Base-by-base conservation (phyloP, 805 yeast genomes). In the Candida morakotiae region DNA sequence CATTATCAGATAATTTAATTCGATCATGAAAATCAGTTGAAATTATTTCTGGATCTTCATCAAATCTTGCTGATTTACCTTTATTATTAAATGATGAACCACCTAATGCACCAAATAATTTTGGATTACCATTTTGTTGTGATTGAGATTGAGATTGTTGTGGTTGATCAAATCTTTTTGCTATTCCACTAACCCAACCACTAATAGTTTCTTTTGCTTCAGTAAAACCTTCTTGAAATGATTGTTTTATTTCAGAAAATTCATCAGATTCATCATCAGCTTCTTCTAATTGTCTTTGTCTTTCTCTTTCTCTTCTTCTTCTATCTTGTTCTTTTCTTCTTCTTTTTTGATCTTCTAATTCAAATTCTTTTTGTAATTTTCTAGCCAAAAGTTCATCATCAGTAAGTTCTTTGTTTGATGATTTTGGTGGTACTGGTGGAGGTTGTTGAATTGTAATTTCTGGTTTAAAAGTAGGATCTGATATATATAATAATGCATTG, bases 301-400 rank as follows among this genome's bases (percentile, higher is more conserved):
- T 34, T 19, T 35, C 43, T 8, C 46, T 38, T 28, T 34, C 20
- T 32, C 31, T 36, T 39, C 41, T 39, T 34, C 42, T 46, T 20
- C 38, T 51, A 15, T 45, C 45, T 15, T 22, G 22, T 14, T 37
- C 27, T 28, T 57, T 51, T 19, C 49, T 40, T 47, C 67, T 53
- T 44, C 68, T 56, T 39, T 58, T 51, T 28, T 61, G 54, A 42
- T 64, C 72, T 40, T 67, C 72, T 34, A 49, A 40, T 46, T 67
- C 73, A 43, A 71, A 83, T 50, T 83, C 77, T 49, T 78, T 75
- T 42, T 91, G 95, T 52, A 91, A 68, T 50, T 74, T 70, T 44
- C 93, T 77, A 1, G 98, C 98, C 47, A 88, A 68, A 15, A 75
- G 64, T 59, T 87, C 98, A 59, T 93, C 98, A 42, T 79, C 81